phyloP scores from a whole-genome alignment of 2,329 filamentous ascomycete species.

The Paraconiothyrium brasiliense region DNA sequence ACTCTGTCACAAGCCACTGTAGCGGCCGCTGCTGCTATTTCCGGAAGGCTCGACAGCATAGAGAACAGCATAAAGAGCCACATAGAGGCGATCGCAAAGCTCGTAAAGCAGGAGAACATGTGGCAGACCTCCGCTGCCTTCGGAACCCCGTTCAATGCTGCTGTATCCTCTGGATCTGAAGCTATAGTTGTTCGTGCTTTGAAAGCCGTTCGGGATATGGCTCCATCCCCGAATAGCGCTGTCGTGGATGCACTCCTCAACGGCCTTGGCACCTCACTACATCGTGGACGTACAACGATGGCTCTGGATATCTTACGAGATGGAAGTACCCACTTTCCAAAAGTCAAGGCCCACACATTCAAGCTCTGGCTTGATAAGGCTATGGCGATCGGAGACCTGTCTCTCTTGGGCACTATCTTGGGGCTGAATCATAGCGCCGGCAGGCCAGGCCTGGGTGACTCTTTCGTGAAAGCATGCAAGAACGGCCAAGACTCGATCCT shows the following conservation, averaged over 20 bases:
- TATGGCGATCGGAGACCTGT: neutral
- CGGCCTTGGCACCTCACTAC: neutral
- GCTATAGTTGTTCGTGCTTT: neutral
- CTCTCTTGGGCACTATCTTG: neutral
- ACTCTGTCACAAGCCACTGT: no score
- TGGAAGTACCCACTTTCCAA: no score
- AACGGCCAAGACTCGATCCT: neutral
- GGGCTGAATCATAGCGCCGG: neutral
- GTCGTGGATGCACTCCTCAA: no score
- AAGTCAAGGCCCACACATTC: no score
- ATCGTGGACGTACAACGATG: no score
- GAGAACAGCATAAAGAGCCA: neutral
- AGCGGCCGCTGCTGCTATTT: no score
- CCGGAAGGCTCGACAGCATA: neutral
- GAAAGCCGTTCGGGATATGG: neutral
- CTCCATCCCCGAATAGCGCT: neutral
- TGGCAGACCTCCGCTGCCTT: neutral
- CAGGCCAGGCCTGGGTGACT: neutral
- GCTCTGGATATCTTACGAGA: no score
- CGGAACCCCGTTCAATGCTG: neutral
- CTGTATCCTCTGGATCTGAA: neutral
- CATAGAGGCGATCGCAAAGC: neutral
- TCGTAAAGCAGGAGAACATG: no score
- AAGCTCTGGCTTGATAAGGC: neutral
- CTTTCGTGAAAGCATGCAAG: neutral